These are phyloP conservation scores for Eutypella sp. DNA, from an alignment of 2,329 filamentous ascomycete species.

Conservation along the genomic window DNA sequence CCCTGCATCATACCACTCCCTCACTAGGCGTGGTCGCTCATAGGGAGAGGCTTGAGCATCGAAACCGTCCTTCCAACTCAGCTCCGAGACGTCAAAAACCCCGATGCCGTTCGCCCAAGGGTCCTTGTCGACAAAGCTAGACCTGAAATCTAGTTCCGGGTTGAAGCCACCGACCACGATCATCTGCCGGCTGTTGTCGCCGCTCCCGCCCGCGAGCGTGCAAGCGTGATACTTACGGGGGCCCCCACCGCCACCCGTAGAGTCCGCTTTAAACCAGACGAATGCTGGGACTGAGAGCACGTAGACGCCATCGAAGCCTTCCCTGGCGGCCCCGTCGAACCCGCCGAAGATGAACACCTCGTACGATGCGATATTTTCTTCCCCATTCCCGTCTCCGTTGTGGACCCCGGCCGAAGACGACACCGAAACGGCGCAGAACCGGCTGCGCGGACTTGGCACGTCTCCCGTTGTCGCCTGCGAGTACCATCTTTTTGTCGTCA, in stretches of 20 bases:
- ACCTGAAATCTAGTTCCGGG: background rate
- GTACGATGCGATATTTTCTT: no score
- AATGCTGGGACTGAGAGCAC: conserved; percentile 7
- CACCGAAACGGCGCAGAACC: conserved; percentile 2
- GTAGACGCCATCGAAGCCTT: conserved; percentile 3
- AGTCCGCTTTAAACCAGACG: conserved; percentile 6
- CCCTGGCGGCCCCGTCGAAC: background rate
- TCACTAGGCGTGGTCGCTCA: conserved; percentile 2
- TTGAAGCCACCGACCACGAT: conserved; percentile 4
- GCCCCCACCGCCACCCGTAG: background rate
- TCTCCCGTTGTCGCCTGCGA: conserved; percentile 5
- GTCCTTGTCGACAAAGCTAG: conserved; percentile 1
- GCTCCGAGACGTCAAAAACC: conserved; percentile 1
- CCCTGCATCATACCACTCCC: conserved; percentile 5
- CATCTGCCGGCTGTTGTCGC: conserved; percentile 7
- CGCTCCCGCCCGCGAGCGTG: background rate
- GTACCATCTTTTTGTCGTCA: conserved; percentile 4
- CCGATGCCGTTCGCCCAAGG: conserved; percentile 4
- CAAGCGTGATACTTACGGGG: conserved; percentile 3
- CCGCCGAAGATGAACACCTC: conserved; percentile 2
- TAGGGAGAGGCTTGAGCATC: conserved; percentile 1
- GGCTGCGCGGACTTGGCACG: conserved; percentile 3
- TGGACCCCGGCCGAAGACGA: background rate
- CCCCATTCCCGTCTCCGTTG: no score
- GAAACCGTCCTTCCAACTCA: conserved; percentile 2